Evolutionary conservation across 1,284 basidiomycete genomes (phyloP), one percentile per base, ranked within the genome.

Genomic region (Irpex sp.): DNA sequence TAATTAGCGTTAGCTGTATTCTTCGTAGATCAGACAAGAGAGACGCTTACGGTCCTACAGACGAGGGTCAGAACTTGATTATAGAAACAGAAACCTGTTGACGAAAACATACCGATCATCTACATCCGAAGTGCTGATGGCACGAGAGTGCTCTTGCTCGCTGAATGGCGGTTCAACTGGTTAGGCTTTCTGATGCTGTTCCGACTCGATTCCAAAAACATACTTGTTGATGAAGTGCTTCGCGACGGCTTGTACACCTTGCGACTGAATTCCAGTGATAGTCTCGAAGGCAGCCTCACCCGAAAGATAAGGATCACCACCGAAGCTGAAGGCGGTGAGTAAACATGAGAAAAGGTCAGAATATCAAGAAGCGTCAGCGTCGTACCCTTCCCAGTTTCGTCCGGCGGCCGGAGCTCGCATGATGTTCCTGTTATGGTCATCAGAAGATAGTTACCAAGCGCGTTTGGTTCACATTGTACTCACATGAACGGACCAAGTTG

Each of bases 311-410:
- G 88, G 85, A 67, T 87, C 85, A 9, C 75, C 80, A 8, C 84
- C 84, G 65, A 82, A 83, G 11, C 81, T 82, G 61, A 4, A 40
- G 38, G 54, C 19, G 48, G 17, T 4, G 49, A 4, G 38, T 38
- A 13, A 40, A 54, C 34, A 8, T 55, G 17, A 21, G 36, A 21
- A 36, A 52, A 7, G 13, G 13, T 44, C 17, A 17, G 15, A 11
- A 11, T 36, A 57, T 47, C 36, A 17, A 44, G 52, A 21, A n/a
- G 26, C 52, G n/a, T 17, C 52, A 17, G n/a, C 1, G 5, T 9
- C 72, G 63, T 63, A 86, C 72, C 84, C 84, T 78, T 92, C 89
- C 87, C 87, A 92, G 68, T 85, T 85, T 19, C 89, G 77, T 0
- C 90, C 89, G 19, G 79, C 84, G 19, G 82, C 82, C 11, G 87